phyloP scores from a whole-genome alignment of 441 rosid species.

The Populus hybrid region DNA sequence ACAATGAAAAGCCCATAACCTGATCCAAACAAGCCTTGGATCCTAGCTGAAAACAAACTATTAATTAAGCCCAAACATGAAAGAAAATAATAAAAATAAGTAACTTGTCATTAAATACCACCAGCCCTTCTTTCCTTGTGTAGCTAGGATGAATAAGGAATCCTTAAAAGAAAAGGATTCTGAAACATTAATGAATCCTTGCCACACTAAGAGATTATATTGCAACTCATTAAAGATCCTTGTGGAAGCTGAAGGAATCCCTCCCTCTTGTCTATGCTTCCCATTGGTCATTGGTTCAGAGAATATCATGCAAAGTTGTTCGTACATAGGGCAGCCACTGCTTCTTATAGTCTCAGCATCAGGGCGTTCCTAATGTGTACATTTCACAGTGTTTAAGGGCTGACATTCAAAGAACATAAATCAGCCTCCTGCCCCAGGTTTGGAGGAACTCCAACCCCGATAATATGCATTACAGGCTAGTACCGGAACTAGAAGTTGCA shows the following conservation, averaged over 20 bases:
- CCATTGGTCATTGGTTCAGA: conserved; percentile 35
- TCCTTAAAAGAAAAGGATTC: too few relatives aligned
- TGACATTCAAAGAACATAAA: conserved; percentile 5
- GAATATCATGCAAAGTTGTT: conserved; percentile 46
- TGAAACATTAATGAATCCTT: too few relatives aligned
- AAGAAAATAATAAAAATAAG: too few relatives aligned
- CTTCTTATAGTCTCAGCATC: conserved; percentile 49
- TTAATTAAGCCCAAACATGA: too few relatives aligned
- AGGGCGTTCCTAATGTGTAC: conserved; percentile 44
- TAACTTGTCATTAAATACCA: too few relatives aligned
- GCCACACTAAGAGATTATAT: too few relatives aligned
- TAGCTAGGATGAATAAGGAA: too few relatives aligned
- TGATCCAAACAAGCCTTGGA: too few relatives aligned
- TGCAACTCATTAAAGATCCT: too few relatives aligned
- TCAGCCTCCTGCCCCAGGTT: conserved; percentile 4
- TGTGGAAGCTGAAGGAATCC: conserved; percentile 6
- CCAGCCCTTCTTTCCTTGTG: too few relatives aligned
- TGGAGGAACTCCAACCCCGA: conserved; percentile 13
- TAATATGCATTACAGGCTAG: conserved; percentile 2
- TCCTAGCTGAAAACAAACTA: too few relatives aligned
- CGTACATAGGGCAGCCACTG: conserved; percentile 48
- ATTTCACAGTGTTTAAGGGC: conserved; percentile 4
- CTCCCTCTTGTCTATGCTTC: conserved; percentile 19
- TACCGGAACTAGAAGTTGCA: conserved; percentile 5
- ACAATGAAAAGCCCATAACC: too few relatives aligned